phyloP scores from a whole-genome alignment of 2,329 filamentous ascomycete genomes.

The Zasmidium cellare region DNA sequence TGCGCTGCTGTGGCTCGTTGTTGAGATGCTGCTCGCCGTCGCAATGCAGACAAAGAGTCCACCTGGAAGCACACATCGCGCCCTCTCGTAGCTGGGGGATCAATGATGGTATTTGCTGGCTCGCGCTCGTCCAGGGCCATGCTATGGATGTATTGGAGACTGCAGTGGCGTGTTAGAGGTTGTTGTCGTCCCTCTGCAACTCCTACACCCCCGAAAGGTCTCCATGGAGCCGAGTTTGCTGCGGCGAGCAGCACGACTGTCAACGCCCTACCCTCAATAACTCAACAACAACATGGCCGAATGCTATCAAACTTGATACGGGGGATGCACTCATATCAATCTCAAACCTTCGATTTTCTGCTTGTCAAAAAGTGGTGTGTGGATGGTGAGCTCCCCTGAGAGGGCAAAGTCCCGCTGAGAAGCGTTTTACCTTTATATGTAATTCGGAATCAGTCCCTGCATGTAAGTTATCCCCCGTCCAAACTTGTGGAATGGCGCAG shows the following conservation, averaged over 20 bases:
- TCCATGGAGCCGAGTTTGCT: not conserved
- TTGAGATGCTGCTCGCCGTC: too few relatives aligned
- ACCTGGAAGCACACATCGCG: too few relatives aligned
- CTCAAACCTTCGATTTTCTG: slow-evolving; percentile 2
- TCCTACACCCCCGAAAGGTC: not conserved
- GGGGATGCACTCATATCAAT: not conserved
- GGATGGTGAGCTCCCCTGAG: not conserved
- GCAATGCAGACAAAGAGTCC: too few relatives aligned
- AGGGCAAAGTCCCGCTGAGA: not conserved
- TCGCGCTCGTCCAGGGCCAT: not conserved
- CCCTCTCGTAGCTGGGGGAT: too few relatives aligned
- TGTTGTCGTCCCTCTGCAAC: not conserved
- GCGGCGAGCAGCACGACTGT: not conserved
- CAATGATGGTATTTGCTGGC: too few relatives aligned
- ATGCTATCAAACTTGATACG: not conserved
- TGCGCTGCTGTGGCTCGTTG: too few relatives aligned
- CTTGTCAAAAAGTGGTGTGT: not conserved
- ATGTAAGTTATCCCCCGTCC: not conserved
- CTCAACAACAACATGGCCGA: not conserved
- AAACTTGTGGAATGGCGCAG: not conserved
- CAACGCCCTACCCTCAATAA: slow-evolving; percentile 1
- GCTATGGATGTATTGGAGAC: not conserved
- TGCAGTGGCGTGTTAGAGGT: not conserved
- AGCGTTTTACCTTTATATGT: not conserved
- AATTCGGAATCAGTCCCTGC: not conserved